Conservation (phyloP, 768 basidiomycete species). For the Trametes cingulata region DNA sequence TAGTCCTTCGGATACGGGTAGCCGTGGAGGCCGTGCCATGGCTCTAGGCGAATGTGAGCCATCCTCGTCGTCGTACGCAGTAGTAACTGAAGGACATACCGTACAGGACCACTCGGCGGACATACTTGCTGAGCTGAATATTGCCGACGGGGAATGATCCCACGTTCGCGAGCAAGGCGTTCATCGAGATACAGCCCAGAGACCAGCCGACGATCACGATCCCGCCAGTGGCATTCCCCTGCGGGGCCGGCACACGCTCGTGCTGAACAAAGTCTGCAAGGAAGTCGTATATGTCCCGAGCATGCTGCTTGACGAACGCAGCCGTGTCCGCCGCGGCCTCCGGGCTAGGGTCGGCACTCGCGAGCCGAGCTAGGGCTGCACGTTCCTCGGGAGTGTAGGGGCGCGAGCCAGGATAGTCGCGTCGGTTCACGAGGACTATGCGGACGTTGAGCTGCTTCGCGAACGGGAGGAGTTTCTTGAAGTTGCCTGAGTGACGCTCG, state of each 20-base stretch:
- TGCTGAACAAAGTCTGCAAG: neutral
- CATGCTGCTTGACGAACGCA: neutral
- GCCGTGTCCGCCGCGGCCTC: neutral
- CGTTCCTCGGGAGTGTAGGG: slow-evolving; percentile 14
- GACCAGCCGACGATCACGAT: slow-evolving; percentile 20
- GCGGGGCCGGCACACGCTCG: neutral
- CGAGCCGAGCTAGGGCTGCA: neutral
- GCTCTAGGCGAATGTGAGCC: neutral
- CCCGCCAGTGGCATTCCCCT: neutral
- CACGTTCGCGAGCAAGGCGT: slow-evolving; percentile 8
- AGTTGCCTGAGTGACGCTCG: slow-evolving; percentile 2
- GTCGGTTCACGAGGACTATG: slow-evolving; percentile 27
- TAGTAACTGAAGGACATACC: neutral
- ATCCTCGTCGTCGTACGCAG: neutral
- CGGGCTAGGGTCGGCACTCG: neutral
- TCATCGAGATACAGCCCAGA: neutral
- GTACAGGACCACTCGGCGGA: slow-evolving; percentile 2
- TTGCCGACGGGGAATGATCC: neutral
- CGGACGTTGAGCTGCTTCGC: slow-evolving; percentile 22
- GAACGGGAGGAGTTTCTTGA: slow-evolving; percentile 13
- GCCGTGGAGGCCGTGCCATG: neutral
- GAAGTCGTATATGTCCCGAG: neutral
- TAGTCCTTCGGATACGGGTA: neutral
- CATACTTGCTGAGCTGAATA: neutral
- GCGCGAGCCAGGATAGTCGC: slow-evolving; percentile 28